Base-by-base conservation (phyloP, 345 rosid genomes). In the Arabidopsis suecica region DNA sequence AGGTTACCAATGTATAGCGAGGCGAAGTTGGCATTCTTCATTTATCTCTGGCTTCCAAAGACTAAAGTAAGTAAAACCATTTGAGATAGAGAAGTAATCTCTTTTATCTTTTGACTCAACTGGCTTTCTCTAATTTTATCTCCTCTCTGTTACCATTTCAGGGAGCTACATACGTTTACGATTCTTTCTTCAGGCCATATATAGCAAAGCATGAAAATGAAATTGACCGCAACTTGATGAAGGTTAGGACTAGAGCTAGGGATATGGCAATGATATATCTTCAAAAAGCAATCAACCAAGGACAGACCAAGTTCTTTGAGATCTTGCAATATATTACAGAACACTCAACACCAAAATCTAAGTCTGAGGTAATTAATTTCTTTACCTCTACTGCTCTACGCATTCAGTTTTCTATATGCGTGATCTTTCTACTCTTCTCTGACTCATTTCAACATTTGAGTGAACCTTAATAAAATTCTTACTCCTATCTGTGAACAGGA, bases 1-100 rank as follows among this genome's bases (percentile, higher is more conserved):
- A 91, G 96, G 95, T 69, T 91, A 34, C 96, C 95, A 0, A 79
- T 91, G 90, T 88, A 91, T 63, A 84, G 83, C 7, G 97, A 90
- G 72, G 96, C 89, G 5, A 90, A 91, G 78, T 67, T 94, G 76
- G 93, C 91, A 13, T 83, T 89, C 72, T 81, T 86, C 49, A 38
- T 89, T 67, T 89, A 91, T 71, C 86, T 94, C 14, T 88, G 97
- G 96, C 72, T 84, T 50, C 90, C 88, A 0, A 82, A 85, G 73
- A 88, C 98, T 49, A 88, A 77, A 71, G 96, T 91, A 85, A 22
- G 84, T 34, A 16, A 66, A 61, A 14, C 44, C 56, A 55, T 20
- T 37, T 3, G 33, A 13, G 44, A 50, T 56, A 3, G 30, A 25
- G 10, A 41, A 28, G 12, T 1, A 32, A 6, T 40, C 4, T 59